phyloP scores from a whole-genome alignment of 331 rosid species.

The Prunus yedoensis region DNA sequence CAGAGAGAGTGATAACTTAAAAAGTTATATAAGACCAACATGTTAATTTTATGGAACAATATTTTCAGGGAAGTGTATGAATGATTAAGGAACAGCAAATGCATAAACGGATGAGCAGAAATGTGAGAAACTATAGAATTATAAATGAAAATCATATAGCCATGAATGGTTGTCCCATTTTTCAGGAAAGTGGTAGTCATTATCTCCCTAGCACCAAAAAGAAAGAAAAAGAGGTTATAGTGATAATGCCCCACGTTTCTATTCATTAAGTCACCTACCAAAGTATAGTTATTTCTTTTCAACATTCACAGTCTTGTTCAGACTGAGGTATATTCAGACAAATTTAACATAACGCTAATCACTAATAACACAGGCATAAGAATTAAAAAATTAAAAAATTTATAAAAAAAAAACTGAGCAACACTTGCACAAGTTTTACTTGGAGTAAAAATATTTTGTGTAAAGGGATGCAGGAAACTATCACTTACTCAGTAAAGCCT shows the following conservation, averaged over 20 bases:
- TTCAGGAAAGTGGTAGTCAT: neutral
- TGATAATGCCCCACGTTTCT: neutral
- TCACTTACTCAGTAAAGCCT: constrained; percentile 58
- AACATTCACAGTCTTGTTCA: neutral
- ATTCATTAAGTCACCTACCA: neutral
- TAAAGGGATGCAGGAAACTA: neutral
- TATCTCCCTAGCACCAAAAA: too few relatives aligned
- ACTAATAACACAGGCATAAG: neutral
- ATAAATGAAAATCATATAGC: neutral
- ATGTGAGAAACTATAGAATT: neutral
- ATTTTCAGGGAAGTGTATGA: neutral
- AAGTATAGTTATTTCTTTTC: neutral
- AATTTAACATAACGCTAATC: neutral
- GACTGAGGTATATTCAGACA: neutral
- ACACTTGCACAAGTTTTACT: neutral
- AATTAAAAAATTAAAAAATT: neutral
- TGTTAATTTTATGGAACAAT: neutral
- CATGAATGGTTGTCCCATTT: neutral
- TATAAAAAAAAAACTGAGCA: neutral
- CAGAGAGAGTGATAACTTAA: neutral
- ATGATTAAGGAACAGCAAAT: neutral
- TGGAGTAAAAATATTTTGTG: neutral
- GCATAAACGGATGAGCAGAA: neutral
- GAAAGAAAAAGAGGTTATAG: neutral
- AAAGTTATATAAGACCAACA: neutral